phyloP scores from a whole-genome alignment of 148 eudicot genomes.

The Gaultheria prostrata region DNA sequence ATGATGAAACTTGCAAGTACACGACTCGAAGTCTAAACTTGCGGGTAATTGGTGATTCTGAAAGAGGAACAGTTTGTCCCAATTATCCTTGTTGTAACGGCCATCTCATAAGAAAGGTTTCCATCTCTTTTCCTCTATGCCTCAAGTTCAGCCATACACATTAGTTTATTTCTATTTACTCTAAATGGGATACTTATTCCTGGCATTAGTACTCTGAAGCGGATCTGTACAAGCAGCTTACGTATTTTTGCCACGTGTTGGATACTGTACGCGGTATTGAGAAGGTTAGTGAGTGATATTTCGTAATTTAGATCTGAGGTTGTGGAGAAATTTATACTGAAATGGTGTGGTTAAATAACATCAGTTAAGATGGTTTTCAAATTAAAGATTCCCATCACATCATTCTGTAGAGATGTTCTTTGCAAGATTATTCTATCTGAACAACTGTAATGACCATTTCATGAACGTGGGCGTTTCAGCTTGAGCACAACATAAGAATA shows the following conservation, averaged over 20 bases:
- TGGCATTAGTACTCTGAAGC: constrained; percentile 71
- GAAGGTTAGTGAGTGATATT: constrained; percentile 47
- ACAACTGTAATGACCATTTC: background rate
- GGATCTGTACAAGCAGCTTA: constrained; percentile 85
- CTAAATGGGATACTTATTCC: background rate
- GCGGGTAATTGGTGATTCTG: constrained; percentile 85
- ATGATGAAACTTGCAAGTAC: constrained; percentile 97
- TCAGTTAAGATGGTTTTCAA: background rate
- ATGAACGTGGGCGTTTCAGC: constrained; percentile 31
- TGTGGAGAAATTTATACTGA: background rate
- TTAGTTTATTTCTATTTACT: background rate
- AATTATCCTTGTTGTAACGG: constrained; percentile 93
- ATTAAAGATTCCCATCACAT: background rate
- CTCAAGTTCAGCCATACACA: background rate
- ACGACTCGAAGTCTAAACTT: constrained; percentile 78
- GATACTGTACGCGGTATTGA: constrained; percentile 74
- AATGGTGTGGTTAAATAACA: background rate
- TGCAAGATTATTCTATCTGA: background rate
- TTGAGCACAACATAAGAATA: constrained; percentile 51
- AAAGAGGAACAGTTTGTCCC: constrained; percentile 93
- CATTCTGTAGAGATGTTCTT: background rate
- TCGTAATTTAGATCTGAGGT: background rate
- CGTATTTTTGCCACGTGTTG: constrained; percentile 76
- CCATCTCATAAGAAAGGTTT: constrained; percentile 82
- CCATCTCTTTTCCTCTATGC: background rate